Conservation (phyloP, 257 asterid species). For the Linaria vulgaris region DNA sequence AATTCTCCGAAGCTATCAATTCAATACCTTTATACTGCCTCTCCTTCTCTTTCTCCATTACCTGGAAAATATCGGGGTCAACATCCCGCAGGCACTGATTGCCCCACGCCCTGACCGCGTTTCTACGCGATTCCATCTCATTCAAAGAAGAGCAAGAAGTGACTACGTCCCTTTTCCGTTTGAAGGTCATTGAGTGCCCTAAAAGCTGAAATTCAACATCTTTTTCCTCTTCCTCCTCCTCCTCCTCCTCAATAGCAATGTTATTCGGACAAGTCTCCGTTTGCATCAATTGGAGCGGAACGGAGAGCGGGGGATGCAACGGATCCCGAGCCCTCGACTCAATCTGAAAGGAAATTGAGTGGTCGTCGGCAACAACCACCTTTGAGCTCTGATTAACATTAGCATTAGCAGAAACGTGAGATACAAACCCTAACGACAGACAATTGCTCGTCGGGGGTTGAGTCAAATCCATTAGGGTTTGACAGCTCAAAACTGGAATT, state of each 20-base stretch:
- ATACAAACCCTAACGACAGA: constrained; percentile 59
- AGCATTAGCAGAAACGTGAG: constrained; percentile 51
- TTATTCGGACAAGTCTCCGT: constrained; percentile 26
- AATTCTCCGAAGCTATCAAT: constrained; percentile 85
- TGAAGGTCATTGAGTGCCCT: constrained; percentile 72
- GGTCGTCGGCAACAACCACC: constrained; percentile 38
- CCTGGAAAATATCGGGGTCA: constrained; percentile 61
- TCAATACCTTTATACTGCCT: constrained; percentile 83
- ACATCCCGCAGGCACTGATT: constrained; percentile 58
- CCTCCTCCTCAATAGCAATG: constrained; percentile 28
- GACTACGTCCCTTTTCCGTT: constrained; percentile 48
- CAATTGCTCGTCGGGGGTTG: constrained; percentile 45
- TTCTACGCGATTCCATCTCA: constrained; percentile 57
- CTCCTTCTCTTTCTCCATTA: constrained; percentile 83
- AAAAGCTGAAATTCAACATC: constrained; percentile 55
- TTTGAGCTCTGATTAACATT: constrained; percentile 33
- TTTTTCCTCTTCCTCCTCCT: constrained; percentile 45
- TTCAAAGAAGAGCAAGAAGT: too few relatives aligned
- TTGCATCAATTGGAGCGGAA: constrained; percentile 73
- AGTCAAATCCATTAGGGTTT: constrained; percentile 59
- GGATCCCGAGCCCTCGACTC: constrained; percentile 46
- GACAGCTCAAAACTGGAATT: background rate
- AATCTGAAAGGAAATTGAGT: constrained; percentile 60
- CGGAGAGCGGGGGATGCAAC: constrained; percentile 30
- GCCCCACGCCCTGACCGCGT: constrained; percentile 75